Evolutionary conservation across 2,329 filamentous ascomycete genomes (phyloP), one percentile per base, ranked within the genome.

Genomic region (Trichoderma sp.): DNA sequence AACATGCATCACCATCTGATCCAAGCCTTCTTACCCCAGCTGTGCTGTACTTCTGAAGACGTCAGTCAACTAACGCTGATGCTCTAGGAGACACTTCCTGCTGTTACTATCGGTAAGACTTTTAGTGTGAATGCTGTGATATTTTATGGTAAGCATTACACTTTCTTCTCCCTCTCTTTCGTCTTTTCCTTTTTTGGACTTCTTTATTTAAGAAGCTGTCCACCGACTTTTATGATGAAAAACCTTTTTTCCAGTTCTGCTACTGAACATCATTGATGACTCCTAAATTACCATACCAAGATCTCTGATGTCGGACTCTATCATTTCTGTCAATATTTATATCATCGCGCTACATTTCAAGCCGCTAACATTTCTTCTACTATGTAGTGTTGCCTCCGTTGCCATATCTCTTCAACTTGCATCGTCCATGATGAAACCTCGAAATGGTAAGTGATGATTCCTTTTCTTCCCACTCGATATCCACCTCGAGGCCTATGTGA

Each of bases 1-100:
- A 49, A 90, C 89, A 91, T 91, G 89, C 89, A 91, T 88, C 89
- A 91, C 89, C 89, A 91, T 91, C 89, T 91, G 89, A 89, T 81
- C 43, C 19, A 52, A 24, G 19, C 68, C 62, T 70, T 68, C 53
- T 61, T 49, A 57, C 82, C 74, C 31, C 2, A 16, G 2, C n/a
- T 29, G 13, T 62, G 47, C 37, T 47, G 43, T 47, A 33, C n/a
- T 11, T 31, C 21, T 24, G 35, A 24, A 21, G 27, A 33, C 27
- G 27, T 37, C 31, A 52, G 52, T 52, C 61, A n/a, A 69, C 60
- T 56, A 62, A 69, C 31, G 55, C 35, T 37, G 49, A 27, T 61
- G 43, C 21, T 56, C 19, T n/a, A 49, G 56, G 56, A 16, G 52
- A 16, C 11, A 10, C 16, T 19, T 19, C 19, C 35, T 56, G 21